A percentile compares a stretch with the other conserved stretches of the same genome.
These are phyloP conservation scores for Fusarium piperis DNA, from an alignment of 2,329 filamentous ascomycete genomes.

Conservation along the genomic window DNA sequence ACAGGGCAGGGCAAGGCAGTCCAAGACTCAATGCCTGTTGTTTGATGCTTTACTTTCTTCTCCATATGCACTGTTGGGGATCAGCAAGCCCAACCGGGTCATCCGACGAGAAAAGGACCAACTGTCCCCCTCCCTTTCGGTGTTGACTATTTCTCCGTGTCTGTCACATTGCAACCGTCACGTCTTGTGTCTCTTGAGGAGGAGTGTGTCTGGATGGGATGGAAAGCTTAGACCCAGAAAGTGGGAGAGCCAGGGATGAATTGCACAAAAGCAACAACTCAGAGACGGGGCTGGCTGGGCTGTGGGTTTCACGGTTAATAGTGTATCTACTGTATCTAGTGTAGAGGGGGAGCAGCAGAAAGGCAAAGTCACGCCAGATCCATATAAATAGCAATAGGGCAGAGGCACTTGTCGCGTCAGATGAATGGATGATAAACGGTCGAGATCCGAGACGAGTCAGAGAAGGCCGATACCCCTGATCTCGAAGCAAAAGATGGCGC, in stretches of 20 bases:
- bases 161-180: conserved; percentile 9
- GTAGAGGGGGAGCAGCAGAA: conserved; percentile 1
- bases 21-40: background rate
- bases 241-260: background rate
- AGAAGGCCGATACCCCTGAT: conserved; percentile 9
- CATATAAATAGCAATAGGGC: conserved; percentile 26
- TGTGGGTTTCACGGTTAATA: background rate
- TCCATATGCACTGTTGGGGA: conserved; percentile 8
- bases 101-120: conserved; percentile 17
- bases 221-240: background rate
- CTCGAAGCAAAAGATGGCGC: background rate
- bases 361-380: conserved; percentile 35
- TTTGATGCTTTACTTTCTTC: conserved; percentile 8
- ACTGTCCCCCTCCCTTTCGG: background rate
- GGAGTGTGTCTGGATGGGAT: background rate
- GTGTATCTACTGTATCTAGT: background rate
- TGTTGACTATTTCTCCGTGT: background rate
- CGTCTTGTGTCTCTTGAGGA: conserved; percentile 10
- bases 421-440: background rate
- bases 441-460: conserved; percentile 24
- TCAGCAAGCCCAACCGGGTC: conserved; percentile 26
- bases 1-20: background rate
- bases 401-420: conserved; percentile 18
- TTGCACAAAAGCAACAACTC: background rate
- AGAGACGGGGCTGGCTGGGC: background rate